These are phyloP conservation scores for Lotus japonicus DNA, from an alignment of 306 rosid species.

Conservation along the genomic window DNA sequence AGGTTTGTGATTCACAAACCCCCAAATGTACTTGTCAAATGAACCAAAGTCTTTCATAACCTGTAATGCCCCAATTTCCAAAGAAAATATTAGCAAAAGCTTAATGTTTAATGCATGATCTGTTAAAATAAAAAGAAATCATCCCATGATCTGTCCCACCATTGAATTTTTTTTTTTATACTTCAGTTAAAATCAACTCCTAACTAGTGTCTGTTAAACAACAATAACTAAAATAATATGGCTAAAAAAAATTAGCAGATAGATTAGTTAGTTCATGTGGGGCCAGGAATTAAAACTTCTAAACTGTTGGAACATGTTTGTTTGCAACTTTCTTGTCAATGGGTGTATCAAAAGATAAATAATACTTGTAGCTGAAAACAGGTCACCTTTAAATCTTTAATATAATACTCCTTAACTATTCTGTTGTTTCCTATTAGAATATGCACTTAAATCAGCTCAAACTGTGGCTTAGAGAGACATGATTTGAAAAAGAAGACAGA, in stretches of 20 bases:
- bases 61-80: constrained; percentile 33
- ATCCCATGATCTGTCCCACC: too few species aligned
- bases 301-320: constrained; percentile 39
- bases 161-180: too few species aligned
- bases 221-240: neutral
- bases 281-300: constrained; percentile 22
- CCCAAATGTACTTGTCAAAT: constrained; percentile 79
- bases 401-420: neutral
- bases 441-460: constrained; percentile 23
- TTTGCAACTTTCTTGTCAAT: constrained; percentile 26
- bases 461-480: constrained; percentile 11
- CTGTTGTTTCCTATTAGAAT: constrained; percentile 25
- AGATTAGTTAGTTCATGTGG: constrained; percentile 28
- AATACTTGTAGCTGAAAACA: constrained; percentile 11
- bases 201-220: neutral
- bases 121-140: too few species aligned
- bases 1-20: constrained; percentile 77
- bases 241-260: neutral
- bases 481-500: constrained; percentile 23
- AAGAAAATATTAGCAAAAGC: neutral
- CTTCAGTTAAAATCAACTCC: neutral
- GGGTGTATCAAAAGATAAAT: constrained; percentile 8
- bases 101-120: too few species aligned
- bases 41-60: constrained; percentile 72
- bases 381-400: constrained; percentile 12